Percentiles rank a stretch among this genome's conserved stretches.
phyloP scores from a whole-genome alignment of 768 basidiomycete species.

The Tricholoma bakamatsutake region DNA sequence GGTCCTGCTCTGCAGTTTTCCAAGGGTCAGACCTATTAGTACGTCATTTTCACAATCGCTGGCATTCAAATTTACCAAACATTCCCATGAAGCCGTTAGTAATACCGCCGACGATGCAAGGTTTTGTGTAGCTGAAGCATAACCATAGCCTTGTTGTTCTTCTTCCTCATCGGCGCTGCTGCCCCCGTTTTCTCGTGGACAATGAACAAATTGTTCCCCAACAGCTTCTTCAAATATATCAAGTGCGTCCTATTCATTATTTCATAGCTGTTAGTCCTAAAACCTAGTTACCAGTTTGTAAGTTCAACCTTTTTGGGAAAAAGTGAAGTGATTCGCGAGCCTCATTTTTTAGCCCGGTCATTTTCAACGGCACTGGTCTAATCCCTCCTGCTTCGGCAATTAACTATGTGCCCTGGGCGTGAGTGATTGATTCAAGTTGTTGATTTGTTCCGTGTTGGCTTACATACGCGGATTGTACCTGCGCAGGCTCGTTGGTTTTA shows the following conservation, averaged over 20 bases:
- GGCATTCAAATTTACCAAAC: constrained; percentile 9
- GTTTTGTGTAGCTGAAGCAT: too few relatives aligned
- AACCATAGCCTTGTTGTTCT: constrained; percentile 46
- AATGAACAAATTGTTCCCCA: constrained; percentile 61
- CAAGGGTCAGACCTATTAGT: constrained; percentile 54
- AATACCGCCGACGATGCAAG: too few relatives aligned
- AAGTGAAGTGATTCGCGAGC: background rate
- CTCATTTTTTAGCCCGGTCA: constrained; percentile 38
- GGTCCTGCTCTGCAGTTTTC: constrained; percentile 73
- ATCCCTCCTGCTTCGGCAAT: constrained; percentile 65
- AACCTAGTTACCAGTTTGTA: too few relatives aligned
- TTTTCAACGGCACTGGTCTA: constrained; percentile 52
- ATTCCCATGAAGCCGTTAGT: too few relatives aligned
- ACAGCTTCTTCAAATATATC: constrained; percentile 54
- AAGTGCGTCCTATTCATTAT: constrained; percentile 37
- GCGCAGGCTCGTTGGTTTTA: constrained; percentile 45
- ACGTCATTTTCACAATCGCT: constrained; percentile 3
- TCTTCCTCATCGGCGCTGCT: constrained; percentile 73
- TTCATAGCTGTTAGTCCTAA: too few relatives aligned
- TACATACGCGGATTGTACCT: too few relatives aligned
- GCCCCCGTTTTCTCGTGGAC: constrained; percentile 41
- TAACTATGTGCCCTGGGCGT: constrained; percentile 63
- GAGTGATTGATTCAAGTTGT: too few relatives aligned
- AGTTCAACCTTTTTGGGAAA: too few relatives aligned
- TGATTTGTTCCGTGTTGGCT: too few relatives aligned